These are phyloP conservation scores for Gnomoniopsis sp. DNA, from an alignment of 2,329 filamentous ascomycete genomes.

Conservation along the genomic window DNA sequence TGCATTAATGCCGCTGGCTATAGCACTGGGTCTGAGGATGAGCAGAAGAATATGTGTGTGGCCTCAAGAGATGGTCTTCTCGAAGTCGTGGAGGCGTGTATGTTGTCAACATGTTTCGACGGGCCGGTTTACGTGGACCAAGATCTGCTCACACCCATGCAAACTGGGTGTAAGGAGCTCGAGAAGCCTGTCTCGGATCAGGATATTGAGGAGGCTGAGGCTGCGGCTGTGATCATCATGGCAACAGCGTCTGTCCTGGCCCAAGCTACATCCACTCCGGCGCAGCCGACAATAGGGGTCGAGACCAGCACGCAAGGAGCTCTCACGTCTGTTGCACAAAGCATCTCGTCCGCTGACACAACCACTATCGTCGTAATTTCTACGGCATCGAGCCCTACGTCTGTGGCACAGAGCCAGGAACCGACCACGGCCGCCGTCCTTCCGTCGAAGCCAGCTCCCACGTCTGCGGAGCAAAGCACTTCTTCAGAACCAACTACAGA, in stretches of 20 bases:
- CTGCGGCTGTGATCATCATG: background rate
- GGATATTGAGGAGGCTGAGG: conserved; percentile 6
- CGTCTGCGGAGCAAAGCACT: background rate
- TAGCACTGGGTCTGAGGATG: conserved; percentile 9
- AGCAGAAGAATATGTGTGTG: conserved; percentile 15
- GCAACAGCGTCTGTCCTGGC: background rate
- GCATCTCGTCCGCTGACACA: too few relatives aligned
- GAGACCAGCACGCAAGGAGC: background rate
- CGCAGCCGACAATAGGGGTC: background rate
- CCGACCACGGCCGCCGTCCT: too few relatives aligned
- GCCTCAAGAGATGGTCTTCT: conserved; percentile 13
- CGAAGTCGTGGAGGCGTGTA: conserved; percentile 2
- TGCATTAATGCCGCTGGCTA: conserved; percentile 11
- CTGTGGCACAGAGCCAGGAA: too few relatives aligned
- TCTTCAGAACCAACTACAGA: background rate
- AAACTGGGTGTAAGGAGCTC: conserved; percentile 14
- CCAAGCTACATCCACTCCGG: background rate
- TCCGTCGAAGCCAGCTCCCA: too few relatives aligned
- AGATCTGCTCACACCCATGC: conserved; percentile 14
- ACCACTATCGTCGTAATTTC: too few relatives aligned
- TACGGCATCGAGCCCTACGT: too few relatives aligned
- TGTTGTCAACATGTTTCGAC: conserved; percentile 6
- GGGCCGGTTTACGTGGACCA: background rate
- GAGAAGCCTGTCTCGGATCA: conserved; percentile 12
- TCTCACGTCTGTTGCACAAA: background rate